These are phyloP conservation scores for Cladosporium sp. DNA, from an alignment of 2,329 filamentous ascomycete species.

Conservation along the genomic window DNA sequence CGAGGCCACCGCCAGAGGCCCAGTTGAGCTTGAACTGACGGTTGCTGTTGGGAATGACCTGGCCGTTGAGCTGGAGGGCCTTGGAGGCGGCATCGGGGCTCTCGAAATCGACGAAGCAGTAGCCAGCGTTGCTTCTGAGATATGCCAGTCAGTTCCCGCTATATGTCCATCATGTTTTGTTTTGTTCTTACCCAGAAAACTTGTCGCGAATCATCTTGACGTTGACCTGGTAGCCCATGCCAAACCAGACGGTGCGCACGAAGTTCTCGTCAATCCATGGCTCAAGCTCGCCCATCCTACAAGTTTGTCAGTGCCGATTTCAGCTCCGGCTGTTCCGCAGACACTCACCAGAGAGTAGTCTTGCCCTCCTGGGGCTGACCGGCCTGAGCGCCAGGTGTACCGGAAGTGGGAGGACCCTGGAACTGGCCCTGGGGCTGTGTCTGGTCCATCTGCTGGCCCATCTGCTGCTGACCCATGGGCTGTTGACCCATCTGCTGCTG, in stretches of 20 bases:
- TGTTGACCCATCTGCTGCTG: slow-evolving; percentile 49
- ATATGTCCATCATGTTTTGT: background rate
- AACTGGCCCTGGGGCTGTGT: slow-evolving; percentile 38
- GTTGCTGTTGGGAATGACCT: slow-evolving; percentile 85
- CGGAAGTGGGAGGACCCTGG: slow-evolving; percentile 43
- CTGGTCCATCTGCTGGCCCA: slow-evolving; percentile 56
- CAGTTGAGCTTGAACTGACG: slow-evolving; percentile 99
- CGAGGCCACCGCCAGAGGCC: slow-evolving; percentile 92
- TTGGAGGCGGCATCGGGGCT: slow-evolving; percentile 81
- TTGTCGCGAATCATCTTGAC: slow-evolving; percentile 99
- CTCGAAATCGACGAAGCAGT: slow-evolving; percentile 95
- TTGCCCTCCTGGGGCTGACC: slow-evolving; percentile 42
- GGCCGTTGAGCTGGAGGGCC: slow-evolving; percentile 85
- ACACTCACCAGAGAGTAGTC: slow-evolving; percentile 51
- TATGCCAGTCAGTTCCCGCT: slow-evolving; percentile 11
- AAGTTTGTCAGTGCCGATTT: slow-evolving; percentile 9
- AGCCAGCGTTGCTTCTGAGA: slow-evolving; percentile 79
- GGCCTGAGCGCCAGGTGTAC: slow-evolving; percentile 34
- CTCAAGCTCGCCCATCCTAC: slow-evolving; percentile 97
- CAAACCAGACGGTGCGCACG: slow-evolving; percentile 90
- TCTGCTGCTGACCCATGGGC: slow-evolving; percentile 49
- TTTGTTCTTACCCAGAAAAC: slow-evolving; percentile 78
- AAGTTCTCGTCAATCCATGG: slow-evolving; percentile 99
- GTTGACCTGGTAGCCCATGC: slow-evolving; percentile 90
- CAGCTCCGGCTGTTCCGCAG: background rate